Base-by-base conservation (phyloP, 1,284 basidiomycete species). In the Sanghuangporus weigelae region DNA sequence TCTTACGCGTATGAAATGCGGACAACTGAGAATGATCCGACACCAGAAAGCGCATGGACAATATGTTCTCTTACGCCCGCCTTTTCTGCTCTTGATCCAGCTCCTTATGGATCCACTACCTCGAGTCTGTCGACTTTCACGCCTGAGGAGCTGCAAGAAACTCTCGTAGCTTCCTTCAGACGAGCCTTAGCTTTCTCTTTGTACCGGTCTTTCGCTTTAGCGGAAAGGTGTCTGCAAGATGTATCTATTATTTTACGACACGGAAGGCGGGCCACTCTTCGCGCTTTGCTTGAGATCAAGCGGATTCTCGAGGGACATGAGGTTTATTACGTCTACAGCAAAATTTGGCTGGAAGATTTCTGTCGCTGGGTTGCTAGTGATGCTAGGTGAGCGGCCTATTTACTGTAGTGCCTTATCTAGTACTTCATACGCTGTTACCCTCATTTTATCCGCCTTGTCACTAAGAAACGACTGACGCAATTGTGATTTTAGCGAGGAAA, bases 21-120 rank as follows among this genome's bases (percentile, higher is more conserved):
- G 49, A 90, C 86, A 7, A 90, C 86, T 0, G 84, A 88, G 67
- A 78, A 79, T 57, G 91, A 93, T 67, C 84, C 90, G 23, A 92
- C 88, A 2, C 81, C 90, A 12, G 91, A 93, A 73, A 93, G 91
- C 70, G 86, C 89, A 21, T 93, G 90, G 90, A 93, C 91, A 2
- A 79, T 93, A 59, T 81, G 84, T 67, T 79, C 76, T 46, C 79
- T 93, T 60, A 84, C 83, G 7, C 86, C 91, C 50, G 84, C 84
- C 3, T 91, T 93, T 73, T 84, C 90, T 35, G 88, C 91, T 0
- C 83, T 93, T 36, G 89, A 92, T 71, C 82, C 86, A 35, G 82
- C 87, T 46, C 83, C 84, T 2, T 86, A 83, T 68, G 51, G 66
- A 58, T 63, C 69, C 57, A 62, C 65, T 16, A 67, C 66, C n/a